Conservation (phyloP, 805 yeast species). For the Metschnikowia henanensis region DNA sequence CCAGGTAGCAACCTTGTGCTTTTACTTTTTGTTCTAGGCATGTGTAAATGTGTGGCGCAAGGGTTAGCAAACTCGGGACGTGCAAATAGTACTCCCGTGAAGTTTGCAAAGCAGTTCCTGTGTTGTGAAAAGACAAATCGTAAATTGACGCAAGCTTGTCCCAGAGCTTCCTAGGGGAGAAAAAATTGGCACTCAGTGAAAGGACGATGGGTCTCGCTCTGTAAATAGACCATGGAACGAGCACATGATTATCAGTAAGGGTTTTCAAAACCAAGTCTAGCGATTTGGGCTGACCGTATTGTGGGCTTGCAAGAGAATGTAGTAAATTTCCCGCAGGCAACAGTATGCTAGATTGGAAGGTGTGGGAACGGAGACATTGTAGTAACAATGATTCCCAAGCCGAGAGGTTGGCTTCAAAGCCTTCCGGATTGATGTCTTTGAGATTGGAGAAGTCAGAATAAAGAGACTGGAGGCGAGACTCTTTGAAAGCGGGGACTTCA, state of each 20-base stretch:
- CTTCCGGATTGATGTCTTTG: slow-evolving; percentile 39
- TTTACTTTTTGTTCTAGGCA: slow-evolving; percentile 6
- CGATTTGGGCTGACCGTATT: slow-evolving; percentile 33
- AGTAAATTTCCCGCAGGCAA: slow-evolving; percentile 21
- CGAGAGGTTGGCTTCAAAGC: slow-evolving; percentile 41
- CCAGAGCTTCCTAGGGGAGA: slow-evolving; percentile 13
- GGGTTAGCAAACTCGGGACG: slow-evolving; percentile 20
- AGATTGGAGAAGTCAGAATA: slow-evolving; percentile 35
- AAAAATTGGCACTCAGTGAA: slow-evolving; percentile 6
- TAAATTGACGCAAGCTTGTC: slow-evolving; percentile 4
- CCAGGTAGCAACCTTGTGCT: slow-evolving; percentile 18
- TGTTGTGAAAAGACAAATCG: slow-evolving; percentile 1
- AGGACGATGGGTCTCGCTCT: slow-evolving; percentile 1
- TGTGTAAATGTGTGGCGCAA: slow-evolving; percentile 3
- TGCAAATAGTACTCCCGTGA: slow-evolving; percentile 25
- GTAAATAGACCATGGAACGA: slow-evolving; percentile 18
- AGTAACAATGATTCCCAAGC: slow-evolving; percentile 36
- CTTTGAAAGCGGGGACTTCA: slow-evolving; percentile 23
- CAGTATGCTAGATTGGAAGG: slow-evolving; percentile 19
- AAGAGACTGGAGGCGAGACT: slow-evolving; percentile 33
- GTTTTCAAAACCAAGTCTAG: slow-evolving; percentile 27
- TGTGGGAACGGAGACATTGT: slow-evolving; percentile 12
- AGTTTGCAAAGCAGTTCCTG: neutral
- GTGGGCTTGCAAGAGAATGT: slow-evolving; percentile 3
- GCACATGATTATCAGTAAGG: slow-evolving; percentile 18